These are phyloP conservation scores for Tulasnella sp. DNA, from an alignment of 768 basidiomycete species.

Conservation along the genomic window DNA sequence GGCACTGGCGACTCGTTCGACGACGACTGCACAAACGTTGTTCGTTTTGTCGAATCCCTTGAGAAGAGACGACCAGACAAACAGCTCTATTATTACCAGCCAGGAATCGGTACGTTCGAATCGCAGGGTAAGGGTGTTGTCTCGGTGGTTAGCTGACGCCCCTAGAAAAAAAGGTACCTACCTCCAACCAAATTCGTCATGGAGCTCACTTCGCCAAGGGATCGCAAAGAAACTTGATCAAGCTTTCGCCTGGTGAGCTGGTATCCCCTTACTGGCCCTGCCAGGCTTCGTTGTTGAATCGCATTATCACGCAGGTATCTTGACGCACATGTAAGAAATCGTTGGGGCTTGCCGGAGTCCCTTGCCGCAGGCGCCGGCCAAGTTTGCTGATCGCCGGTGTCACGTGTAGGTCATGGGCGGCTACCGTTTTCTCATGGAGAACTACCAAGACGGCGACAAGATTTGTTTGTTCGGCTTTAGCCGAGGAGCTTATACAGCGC, in stretches of 20 bases:
- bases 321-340: constrained; percentile 47
- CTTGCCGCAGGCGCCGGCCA: too few relatives aligned
- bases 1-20: constrained; percentile 45
- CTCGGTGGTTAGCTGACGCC: constrained; percentile 32
- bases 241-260: constrained; percentile 62
- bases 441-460: constrained; percentile 23
- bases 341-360: too few relatives aligned
- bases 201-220: constrained; percentile 54
- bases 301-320: constrained; percentile 51
- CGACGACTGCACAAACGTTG: constrained; percentile 56
- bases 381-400: background rate
- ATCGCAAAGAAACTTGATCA: constrained; percentile 59
- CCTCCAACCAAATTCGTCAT: constrained; percentile 43
- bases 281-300: constrained; percentile 16
- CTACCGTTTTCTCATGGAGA: constrained; percentile 23
- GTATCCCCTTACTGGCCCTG: background rate
- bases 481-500: constrained; percentile 28
- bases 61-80: constrained; percentile 52
- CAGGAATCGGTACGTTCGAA: constrained; percentile 32
- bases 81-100: constrained; percentile 71
- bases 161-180: constrained; percentile 37
- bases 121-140: background rate
- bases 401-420: constrained; percentile 20
- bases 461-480: constrained; percentile 29
- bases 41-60: constrained; percentile 64